Evolutionary conservation across 2,329 filamentous ascomycete species (phyloP), one percentile per base, ranked within the genome.

Genomic region (Coniochaeta sp.): DNA sequence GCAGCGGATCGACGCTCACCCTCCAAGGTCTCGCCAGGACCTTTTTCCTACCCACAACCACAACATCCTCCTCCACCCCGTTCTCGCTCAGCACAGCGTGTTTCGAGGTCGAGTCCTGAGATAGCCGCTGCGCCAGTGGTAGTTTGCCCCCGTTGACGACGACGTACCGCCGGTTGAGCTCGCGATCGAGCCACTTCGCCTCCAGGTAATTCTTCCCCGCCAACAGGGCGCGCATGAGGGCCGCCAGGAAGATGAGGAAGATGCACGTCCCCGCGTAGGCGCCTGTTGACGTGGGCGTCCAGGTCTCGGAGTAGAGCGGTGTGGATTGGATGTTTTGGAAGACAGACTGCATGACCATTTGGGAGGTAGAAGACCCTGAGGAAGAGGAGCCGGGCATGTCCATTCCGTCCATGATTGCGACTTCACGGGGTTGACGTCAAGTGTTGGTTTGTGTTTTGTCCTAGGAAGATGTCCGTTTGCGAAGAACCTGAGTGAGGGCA

Each of bases 231-330:
- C 93, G 89, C 69, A 88, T 86, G 60, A 89, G 69, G 62, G 87
- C 79, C 62, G 87, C 87, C 58, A 98, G 86, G 52, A 89, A 67
- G 71, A 96, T 87, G 62, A 97, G 82, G 76, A 97, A 97, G 72
- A 97, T 90, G 78, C 93, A 96, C 31, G 91, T 96, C 60, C 86
- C 93, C 1, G 91, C 91, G 74, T 97, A 98, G 62, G 82, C 77
- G 67, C 88, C 91, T 6, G 81, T 77, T 38, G 77, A 87, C 31
- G 71, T 75, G 6, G 93, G 93, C 2, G 89, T 89, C 91, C 93
- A 98, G 58, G 79, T 72, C 24, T 75, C 72, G 17, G 90, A 87
- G 74, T 77, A 85, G 62, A 85, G 78, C 0, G 82, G 71, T 5
- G 81, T 84, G 59, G 68, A 67, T 57, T 72, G 75, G 61, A 75